Evolutionary conservation across 306 rosid genomes (phyloP).

Genomic region (Medicago lupulina): DNA sequence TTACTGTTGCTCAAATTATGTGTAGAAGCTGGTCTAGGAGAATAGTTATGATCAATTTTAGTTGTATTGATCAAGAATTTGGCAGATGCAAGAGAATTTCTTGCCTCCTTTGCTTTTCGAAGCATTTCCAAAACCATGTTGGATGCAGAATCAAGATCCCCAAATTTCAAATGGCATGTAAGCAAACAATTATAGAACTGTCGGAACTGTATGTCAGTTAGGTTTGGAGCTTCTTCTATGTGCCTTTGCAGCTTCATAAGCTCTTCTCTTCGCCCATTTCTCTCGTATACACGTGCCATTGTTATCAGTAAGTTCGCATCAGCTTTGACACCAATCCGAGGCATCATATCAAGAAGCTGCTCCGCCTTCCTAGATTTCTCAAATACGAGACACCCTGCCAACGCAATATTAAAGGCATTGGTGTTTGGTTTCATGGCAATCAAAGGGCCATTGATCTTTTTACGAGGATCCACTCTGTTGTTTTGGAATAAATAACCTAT

Average conservation of each 20-base stretch:
- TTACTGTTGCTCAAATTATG: conserved; percentile 34
- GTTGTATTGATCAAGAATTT: conserved; percentile 48
- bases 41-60: conserved; percentile 44
- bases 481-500: conserved; percentile 85
- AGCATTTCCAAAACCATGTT: conserved; percentile 86
- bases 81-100: conserved; percentile 66
- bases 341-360: conserved; percentile 87
- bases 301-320: conserved; percentile 70
- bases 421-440: conserved; percentile 79
- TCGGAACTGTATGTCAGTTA: conserved; percentile 65
- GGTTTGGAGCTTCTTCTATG: conserved; percentile 70
- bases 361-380: conserved; percentile 82
- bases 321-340: conserved; percentile 74
- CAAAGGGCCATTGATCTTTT: conserved; percentile 73
- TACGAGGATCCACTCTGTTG: conserved; percentile 81
- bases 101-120: conserved; percentile 73
- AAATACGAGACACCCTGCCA: conserved; percentile 78
- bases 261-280: conserved; percentile 81
- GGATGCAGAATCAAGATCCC: conserved; percentile 81
- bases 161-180: conserved; percentile 81
- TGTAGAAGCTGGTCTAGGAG: conserved; percentile 44
- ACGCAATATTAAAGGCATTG: conserved; percentile 71
- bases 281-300: conserved; percentile 77
- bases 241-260: conserved; percentile 77
- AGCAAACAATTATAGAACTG: conserved; percentile 82